A percentile compares a stretch with the other conserved stretches of the same genome.
Evolutionary conservation across 495 filamentous ascomycete genomes (phyloP).

Genomic region (Daldinia grandis): DNA sequence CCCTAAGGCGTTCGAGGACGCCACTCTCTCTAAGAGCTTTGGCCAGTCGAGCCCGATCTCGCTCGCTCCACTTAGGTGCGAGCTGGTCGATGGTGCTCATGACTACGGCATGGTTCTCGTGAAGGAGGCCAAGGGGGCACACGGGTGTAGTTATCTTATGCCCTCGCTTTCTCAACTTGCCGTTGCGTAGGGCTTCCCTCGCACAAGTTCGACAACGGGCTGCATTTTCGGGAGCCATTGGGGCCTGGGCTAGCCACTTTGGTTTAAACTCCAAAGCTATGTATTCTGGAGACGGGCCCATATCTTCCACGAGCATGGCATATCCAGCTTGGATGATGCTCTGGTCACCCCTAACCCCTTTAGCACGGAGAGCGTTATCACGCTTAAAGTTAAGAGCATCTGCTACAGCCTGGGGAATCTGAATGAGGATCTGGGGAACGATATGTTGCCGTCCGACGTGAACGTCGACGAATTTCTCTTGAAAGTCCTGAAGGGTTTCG

Average conservation of each 20-base stretch:
- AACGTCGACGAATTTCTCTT: slow-evolving; percentile 64
- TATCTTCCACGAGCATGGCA: slow-evolving; percentile 81
- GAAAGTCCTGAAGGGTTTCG: slow-evolving; percentile 64
- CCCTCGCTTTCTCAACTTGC: slow-evolving; percentile 37
- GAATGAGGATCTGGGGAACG: slow-evolving; percentile 66
- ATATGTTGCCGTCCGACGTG: slow-evolving; percentile 66
- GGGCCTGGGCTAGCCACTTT: slow-evolving; percentile 91
- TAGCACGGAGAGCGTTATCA: slow-evolving; percentile 23
- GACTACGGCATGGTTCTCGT: slow-evolving; percentile 45
- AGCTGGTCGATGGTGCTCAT: slow-evolving; percentile 47
- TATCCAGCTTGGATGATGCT: slow-evolving; percentile 68
- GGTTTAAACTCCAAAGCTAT: slow-evolving; percentile 84
- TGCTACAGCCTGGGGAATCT: slow-evolving; percentile 57
- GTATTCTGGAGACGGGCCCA: slow-evolving; percentile 62
- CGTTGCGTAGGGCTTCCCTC: slow-evolving; percentile 66
- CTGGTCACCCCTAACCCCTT: slow-evolving; percentile 43
- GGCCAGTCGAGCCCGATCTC: slow-evolving; percentile 29
- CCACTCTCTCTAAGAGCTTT: slow-evolving; percentile 37
- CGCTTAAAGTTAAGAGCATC: slow-evolving; percentile 41
- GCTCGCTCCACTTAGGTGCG: slow-evolving; percentile 41
- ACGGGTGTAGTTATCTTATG: slow-evolving; percentile 28
- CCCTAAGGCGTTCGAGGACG: slow-evolving; percentile 57
- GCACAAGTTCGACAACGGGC: slow-evolving; percentile 89
- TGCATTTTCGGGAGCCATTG: slow-evolving; percentile 71
- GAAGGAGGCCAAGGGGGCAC: slow-evolving; percentile 52